Base-by-base conservation (phyloP, 1,284 basidiomycete genomes). In the Quambalaria eucalypti region DNA sequence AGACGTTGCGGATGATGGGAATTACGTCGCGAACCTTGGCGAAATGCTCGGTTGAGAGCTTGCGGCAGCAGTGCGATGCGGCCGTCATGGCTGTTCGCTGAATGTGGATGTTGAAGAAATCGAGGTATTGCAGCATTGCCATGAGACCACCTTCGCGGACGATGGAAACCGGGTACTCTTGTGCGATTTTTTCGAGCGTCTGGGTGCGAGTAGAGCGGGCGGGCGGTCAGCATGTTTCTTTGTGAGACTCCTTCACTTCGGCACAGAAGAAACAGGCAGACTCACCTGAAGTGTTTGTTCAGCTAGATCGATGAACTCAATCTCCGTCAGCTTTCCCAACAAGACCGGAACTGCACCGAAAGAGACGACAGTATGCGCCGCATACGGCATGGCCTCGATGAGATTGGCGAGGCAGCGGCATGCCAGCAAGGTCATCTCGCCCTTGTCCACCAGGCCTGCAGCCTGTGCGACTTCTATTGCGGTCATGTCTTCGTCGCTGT, bases 381-480 rank as follows among this genome's bases (percentile, higher is more conserved):
- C 61, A 26, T 71, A 66, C n/a, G 73, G 73, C 65, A 74, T 65
- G 23, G 72, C 73, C 51, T 74, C 73, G 59, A 76, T 69, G 29
- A 76, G 64, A 51, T 76, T 70, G 52, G 73, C 69, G n/a, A 76
- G 56, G 60, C 72, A 76, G 28, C 73, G 70, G 55, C 70, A 73
- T n/a, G 73, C 73, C 23, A 73, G 61, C 26, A 76, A 55, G 62
- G 60, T 60, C 53, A 64, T 62, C 51, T 74, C 71, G 46, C 64
- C 67, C 28, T 59, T 64, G 56, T 64, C 70, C 28, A 67, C 69
- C 57, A 61, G 42, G 50, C 62, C 65, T 1, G 64, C 62, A 2
- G 67, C 65, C 3, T 62, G 59, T 4, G 65, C 67, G 8, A 67
- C 63, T 12, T 61, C 58, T 1, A 59, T 65, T 21, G 59, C 64